A percentile compares a stretch with the other conserved stretches of the same genome.
Evolutionary conservation across 768 basidiomycete genomes (phyloP).

Genomic region (Leccinum barrowsii): DNA sequence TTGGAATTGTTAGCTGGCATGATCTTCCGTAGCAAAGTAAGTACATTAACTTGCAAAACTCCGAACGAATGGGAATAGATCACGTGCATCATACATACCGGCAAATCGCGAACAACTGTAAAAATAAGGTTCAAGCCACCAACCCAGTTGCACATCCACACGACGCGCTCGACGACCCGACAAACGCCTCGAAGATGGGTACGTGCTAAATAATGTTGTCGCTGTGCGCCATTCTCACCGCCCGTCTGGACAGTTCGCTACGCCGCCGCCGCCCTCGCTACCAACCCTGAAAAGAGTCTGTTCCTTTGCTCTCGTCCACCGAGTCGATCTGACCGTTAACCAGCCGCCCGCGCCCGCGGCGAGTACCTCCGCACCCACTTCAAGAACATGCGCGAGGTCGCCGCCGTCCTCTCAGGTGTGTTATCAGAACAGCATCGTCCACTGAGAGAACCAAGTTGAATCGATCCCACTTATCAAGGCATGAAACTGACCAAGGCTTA

Average conservation of each 20-base stretch:
- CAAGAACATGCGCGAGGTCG: slow-evolving; percentile 99
- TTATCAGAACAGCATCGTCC: slow-evolving; percentile 5
- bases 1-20: slow-evolving; percentile 26
- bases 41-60: neutral
- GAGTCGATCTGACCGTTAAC: slow-evolving; percentile 14
- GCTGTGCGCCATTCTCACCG: slow-evolving; percentile 17
- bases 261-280: slow-evolving; percentile 80
- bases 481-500: slow-evolving; percentile 94
- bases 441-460: slow-evolving; percentile 2
- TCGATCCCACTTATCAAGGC: slow-evolving; percentile 45
- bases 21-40: neutral
- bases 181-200: slow-evolving; percentile 63
- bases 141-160: slow-evolving; percentile 23
- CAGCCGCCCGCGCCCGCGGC: slow-evolving; percentile 89
- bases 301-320: slow-evolving; percentile 14
- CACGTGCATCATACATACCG: slow-evolving; percentile 4
- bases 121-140: slow-evolving; percentile 34
- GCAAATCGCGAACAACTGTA: slow-evolving; percentile 28
- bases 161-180: slow-evolving; percentile 35
- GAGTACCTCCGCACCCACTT: slow-evolving; percentile 99
- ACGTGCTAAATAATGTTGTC: slow-evolving; percentile 31
- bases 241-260: slow-evolving; percentile 69
- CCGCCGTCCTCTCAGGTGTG: slow-evolving; percentile 86
- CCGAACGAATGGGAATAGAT: neutral
- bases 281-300: slow-evolving; percentile 95